Conservation (phyloP, 1,139 yeast species). For the Neolecta irregularis region DNA sequence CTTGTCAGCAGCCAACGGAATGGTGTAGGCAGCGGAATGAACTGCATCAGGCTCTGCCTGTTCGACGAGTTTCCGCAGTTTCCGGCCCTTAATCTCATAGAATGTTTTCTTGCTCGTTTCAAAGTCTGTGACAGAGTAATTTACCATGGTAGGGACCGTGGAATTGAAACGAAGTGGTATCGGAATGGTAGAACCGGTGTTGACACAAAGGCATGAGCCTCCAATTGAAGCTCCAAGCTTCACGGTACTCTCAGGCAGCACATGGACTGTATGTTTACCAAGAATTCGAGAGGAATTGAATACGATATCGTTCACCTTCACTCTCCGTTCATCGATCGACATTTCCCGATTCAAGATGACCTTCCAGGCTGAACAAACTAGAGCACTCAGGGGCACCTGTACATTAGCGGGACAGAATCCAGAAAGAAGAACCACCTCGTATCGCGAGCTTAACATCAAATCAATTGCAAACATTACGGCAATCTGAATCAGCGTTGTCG, state of each 20-base stretch:
- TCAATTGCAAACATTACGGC: conserved; percentile 25
- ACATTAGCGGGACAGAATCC: no score
- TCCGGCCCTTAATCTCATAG: conserved; percentile 42
- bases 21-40: conserved; percentile 23
- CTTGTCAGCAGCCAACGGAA: conserved; percentile 34
- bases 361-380: conserved; percentile 35
- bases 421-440: no score
- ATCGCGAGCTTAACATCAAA: conserved; percentile 27
- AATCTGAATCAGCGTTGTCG: conserved; percentile 27
- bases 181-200: conserved; percentile 26
- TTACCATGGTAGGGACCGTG: conserved; percentile 55
- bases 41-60: conserved; percentile 26
- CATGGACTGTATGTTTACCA: conserved; percentile 74
- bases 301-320: conserved; percentile 29
- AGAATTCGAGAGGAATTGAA: conserved; percentile 63
- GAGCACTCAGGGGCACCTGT: conserved; percentile 34
- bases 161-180: conserved; percentile 74
- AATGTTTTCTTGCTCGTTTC: conserved; percentile 35
- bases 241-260: conserved; percentile 84
- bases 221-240: conserved; percentile 60
- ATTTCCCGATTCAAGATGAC: conserved; percentile 42
- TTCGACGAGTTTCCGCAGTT: conserved; percentile 31
- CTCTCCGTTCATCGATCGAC: conserved; percentile 45
- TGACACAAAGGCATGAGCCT: no score
- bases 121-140: conserved; percentile 47